A percentile compares a stretch with the other conserved stretches of the same genome.
These are phyloP conservation scores for Ophiocytium majus DNA, from an alignment of 352 stramenopile genomes.

Conservation along the genomic window DNA sequence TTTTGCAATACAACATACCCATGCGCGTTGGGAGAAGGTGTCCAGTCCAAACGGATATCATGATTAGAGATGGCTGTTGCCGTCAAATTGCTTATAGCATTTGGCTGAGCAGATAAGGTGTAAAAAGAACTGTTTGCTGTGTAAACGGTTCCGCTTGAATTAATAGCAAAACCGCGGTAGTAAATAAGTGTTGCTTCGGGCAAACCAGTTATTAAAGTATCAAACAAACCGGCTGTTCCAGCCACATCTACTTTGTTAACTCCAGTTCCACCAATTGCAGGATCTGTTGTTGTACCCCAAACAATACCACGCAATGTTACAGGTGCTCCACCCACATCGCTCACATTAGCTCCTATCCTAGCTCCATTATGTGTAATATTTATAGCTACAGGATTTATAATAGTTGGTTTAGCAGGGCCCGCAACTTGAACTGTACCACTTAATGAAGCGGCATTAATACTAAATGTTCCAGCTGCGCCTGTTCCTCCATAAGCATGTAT, in stretches of 20 bases:
- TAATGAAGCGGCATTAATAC: constrained; percentile 21
- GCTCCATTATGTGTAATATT: constrained; percentile 22
- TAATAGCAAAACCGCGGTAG: constrained; percentile 19
- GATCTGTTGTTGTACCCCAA: constrained; percentile 19
- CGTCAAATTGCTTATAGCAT: constrained; percentile 21
- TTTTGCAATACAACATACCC: constrained; percentile 21
- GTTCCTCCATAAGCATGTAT: constrained; percentile 20
- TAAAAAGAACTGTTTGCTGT: constrained; percentile 22
- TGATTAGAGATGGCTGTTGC: constrained; percentile 19
- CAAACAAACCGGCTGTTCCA: constrained; percentile 19
- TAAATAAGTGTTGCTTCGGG: constrained; percentile 20
- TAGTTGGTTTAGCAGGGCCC: constrained; percentile 18
- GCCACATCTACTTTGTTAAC: constrained; percentile 20
- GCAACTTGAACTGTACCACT: constrained; percentile 19
- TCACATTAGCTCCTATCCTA: constrained; percentile 20
- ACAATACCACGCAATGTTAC: constrained; percentile 20
- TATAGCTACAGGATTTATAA: constrained; percentile 22
- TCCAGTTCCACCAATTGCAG: constrained; percentile 19
- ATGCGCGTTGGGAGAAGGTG: constrained; percentile 17
- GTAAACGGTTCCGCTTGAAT: constrained; percentile 19
- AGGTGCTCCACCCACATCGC: constrained; percentile 16
- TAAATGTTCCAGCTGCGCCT: constrained; percentile 19
- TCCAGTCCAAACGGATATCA: constrained; percentile 19
- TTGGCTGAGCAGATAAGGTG: constrained; percentile 19
- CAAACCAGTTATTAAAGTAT: constrained; percentile 22